Percentiles rank a stretch among this genome's conserved stretches.
Evolutionary conservation across 75 land plant species (phyloP).

Genomic region (Pinus taeda): DNA sequence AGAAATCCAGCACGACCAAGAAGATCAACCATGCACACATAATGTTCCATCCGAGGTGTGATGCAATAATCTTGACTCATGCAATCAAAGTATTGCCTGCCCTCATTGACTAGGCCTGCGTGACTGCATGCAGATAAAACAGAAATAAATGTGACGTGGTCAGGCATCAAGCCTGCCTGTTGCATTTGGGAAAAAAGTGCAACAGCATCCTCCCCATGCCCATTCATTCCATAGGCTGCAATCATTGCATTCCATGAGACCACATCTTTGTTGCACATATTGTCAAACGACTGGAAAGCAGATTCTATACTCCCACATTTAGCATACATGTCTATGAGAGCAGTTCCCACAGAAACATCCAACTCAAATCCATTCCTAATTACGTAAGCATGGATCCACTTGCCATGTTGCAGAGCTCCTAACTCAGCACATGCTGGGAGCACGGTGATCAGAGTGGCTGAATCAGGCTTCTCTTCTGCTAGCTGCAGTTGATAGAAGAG

Average conservation of each 20-base stretch:
- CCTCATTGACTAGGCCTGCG: conserved; percentile 56
- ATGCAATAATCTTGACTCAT: conserved; percentile 32
- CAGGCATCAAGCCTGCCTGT: conserved; percentile 17
- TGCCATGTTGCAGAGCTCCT: conserved; percentile 21
- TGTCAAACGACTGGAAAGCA: conserved; percentile 31
- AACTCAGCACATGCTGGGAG: conserved; percentile 41
- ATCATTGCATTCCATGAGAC: conserved; percentile 64
- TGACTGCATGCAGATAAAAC: conserved; percentile 67
- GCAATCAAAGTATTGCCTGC: conserved; percentile 30
- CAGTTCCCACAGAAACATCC: conserved; percentile 29
- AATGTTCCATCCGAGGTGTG: conserved; percentile 53
- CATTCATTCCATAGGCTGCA: conserved; percentile 43
- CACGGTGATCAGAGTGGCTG: conserved; percentile 50
- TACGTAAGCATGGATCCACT: conserved; percentile 27
- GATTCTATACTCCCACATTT: conserved; percentile 31
- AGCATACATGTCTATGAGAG: conserved; percentile 63
- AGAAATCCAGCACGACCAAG: conserved; percentile 49
- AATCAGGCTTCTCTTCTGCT: conserved; percentile 27
- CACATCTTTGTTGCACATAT: conserved; percentile 26
- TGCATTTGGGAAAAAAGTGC: conserved; percentile 39
- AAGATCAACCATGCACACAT: conserved; percentile 65
- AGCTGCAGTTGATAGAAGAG: conserved; percentile 26
- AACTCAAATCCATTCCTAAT: conserved; percentile 34
- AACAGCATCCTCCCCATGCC: conserved; percentile 33
- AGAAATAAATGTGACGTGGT: conserved; percentile 33